Conservation (phyloP, 257 asterid species). For the Solanum pinnatisectum region DNA sequence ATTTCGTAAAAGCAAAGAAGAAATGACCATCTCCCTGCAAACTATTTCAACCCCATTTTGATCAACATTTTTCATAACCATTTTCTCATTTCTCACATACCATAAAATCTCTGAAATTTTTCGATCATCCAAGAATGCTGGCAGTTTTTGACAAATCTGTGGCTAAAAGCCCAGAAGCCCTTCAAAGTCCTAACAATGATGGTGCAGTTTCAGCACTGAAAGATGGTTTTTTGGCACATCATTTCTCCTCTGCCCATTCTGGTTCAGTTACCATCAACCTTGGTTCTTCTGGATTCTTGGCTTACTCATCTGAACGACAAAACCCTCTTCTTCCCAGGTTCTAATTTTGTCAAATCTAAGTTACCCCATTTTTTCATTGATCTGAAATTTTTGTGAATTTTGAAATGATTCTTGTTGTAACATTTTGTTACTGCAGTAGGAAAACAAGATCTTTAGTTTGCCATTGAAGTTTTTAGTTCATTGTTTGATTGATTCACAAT, state of each 20-base stretch:
- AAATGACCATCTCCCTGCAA: background rate
- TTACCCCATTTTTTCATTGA: background rate
- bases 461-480: background rate
- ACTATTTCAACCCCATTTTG: background rate
- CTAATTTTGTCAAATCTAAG: background rate
- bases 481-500: background rate
- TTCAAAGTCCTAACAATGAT: conserved; percentile 37
- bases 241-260: conserved; percentile 54
- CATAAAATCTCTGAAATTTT: background rate
- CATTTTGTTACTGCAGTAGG: background rate
- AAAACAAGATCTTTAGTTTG: background rate
- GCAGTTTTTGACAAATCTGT: background rate
- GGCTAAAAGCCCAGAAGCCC: conserved; percentile 70
- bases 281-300: conserved; percentile 60
- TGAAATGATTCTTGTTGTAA: background rate
- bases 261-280: conserved; percentile 67
- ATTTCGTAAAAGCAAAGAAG: background rate
- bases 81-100: background rate
- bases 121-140: conserved; percentile 23
- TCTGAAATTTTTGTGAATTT: background rate
- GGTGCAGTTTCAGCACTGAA: conserved; percentile 46
- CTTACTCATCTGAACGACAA: conserved; percentile 56
- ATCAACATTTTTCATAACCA: background rate
- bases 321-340: conserved; percentile 83
- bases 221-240: conserved; percentile 62